Base-by-base conservation (phyloP, 257 asterid species). In the Capsicum chinense region DNA sequence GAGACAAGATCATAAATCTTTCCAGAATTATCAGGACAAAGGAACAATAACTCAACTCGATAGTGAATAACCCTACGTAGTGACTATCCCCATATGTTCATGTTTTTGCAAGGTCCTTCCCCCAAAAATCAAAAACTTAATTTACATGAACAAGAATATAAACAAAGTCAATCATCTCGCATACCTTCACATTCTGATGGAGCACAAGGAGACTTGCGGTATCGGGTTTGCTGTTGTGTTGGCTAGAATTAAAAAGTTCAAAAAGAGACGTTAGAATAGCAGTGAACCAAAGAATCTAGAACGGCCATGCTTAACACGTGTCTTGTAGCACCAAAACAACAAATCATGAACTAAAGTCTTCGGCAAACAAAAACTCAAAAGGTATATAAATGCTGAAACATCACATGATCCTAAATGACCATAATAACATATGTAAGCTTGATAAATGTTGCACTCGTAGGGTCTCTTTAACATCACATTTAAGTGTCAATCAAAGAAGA, bases 101-200 rank as follows among this genome's bases (percentile, higher is more conserved):
- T 44, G 16, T 47, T 33, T 33, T 33, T 50, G 35, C 1, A 37
- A 71, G 58, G 17, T n/a, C 58, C 79, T 44, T 71, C 79, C 56
- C 21, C 80, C 64, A 37, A 52, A 39, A 76, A 54, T 5, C 64
- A 52, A 7, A 26, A 78, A 54, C 7, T 76, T 26, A 63, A 26
- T 63, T 21, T 54, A 76, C 47, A 33, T 33, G 33, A 78, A 56
- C 48, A 78, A 78, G 48, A 44, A 78, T 78, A 26, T 14, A 52
- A 54, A 26, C 21, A 78, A 62, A 82, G 26, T n/a, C 57, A 71
- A 71, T 48, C 66, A 47, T 47, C 62, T 58, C 50, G 13, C 93
- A n/a, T 89, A 94, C 98, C 99, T 92, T 95, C 97, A 76, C 98
- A 94, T 56, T 88, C 97, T 57, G 97, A 89, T 82, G 99, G 99